A percentile compares a stretch with the other conserved stretches of the same genome.
These are phyloP conservation scores for Phylloporus scabripes DNA, from an alignment of 768 basidiomycete genomes.

Conservation along the genomic window DNA sequence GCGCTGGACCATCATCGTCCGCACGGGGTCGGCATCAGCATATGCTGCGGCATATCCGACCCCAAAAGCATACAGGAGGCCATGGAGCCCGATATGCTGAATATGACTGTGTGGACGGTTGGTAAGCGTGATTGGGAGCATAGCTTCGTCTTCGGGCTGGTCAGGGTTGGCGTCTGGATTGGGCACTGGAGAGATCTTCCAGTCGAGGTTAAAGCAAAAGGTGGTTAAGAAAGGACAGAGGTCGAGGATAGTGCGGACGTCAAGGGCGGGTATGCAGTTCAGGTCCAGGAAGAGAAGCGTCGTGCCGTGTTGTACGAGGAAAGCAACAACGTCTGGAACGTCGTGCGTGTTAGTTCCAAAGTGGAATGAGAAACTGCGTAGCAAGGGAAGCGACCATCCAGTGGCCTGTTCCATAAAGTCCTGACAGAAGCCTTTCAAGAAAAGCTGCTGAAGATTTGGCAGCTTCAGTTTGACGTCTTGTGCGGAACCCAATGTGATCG, in stretches of 20 bases:
- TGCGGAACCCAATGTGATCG: conserved; percentile 56
- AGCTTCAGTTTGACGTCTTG: conserved; percentile 49
- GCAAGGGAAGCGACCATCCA: conserved; percentile 60
- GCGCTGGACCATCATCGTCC: conserved; percentile 41
- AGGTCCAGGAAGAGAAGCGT: conserved; percentile 62
- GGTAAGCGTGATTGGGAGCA: conserved; percentile 37
- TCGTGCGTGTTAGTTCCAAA: conserved; percentile 34
- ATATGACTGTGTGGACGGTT: conserved; percentile 53
- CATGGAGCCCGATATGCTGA: conserved; percentile 61
- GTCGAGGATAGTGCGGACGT: conserved; percentile 55
- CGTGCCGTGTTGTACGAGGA: conserved; percentile 55
- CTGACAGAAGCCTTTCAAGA: conserved; percentile 52
- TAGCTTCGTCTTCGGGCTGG: conserved; percentile 23
- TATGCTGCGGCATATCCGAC: conserved; percentile 48
- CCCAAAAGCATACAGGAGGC: conserved; percentile 64
- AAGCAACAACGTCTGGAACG: conserved; percentile 53
- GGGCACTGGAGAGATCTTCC: conserved; percentile 41
- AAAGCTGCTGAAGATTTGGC: conserved; percentile 56
- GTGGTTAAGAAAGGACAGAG: conserved; percentile 57
- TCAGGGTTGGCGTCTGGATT: conserved; percentile 16
- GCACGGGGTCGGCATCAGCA: conserved; percentile 38
- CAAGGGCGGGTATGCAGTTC: conserved; percentile 50
- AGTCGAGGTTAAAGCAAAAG: conserved; percentile 73
- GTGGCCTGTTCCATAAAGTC: conserved; percentile 67
- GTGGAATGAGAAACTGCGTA: conserved; percentile 55